Evolutionary conservation across 2,329 filamentous ascomycete species (phyloP).

Genomic region (Microdochium bolleyi): DNA sequence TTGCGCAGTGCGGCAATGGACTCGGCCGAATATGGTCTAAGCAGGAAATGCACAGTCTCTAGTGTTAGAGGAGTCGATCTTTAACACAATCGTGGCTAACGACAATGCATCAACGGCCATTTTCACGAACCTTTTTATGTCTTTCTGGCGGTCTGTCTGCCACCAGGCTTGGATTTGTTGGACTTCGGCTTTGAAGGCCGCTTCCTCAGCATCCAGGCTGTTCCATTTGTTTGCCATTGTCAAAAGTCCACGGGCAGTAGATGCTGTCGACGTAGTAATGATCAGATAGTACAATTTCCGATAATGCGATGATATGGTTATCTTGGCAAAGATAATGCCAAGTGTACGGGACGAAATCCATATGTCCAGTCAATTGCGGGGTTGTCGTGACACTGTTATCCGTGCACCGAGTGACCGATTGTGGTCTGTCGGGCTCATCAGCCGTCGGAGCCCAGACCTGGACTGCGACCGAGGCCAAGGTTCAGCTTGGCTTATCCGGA

Average conservation of each 20-base stretch:
- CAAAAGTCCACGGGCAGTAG: background rate
- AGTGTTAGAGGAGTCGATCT: background rate
- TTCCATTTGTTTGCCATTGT: constrained; percentile 5
- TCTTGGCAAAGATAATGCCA: background rate
- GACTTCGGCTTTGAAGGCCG: constrained; percentile 5
- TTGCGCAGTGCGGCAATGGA: constrained; percentile 7
- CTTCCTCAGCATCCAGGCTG: constrained; percentile 3
- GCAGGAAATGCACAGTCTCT: background rate
- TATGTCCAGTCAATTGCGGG: background rate
- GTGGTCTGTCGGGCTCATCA: background rate
- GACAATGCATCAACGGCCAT: background rate
- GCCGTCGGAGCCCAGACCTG: background rate
- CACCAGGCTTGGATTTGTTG: constrained; percentile 5
- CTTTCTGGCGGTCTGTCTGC: constrained; percentile 7
- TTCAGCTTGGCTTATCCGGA: background rate
- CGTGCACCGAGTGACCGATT: background rate
- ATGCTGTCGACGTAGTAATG: background rate
- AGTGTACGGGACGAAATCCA: background rate
- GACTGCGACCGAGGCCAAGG: background rate
- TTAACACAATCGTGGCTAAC: background rate
- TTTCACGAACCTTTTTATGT: constrained; percentile 5
- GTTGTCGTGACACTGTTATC: background rate
- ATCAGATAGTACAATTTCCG: background rate
- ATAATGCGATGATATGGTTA: background rate
- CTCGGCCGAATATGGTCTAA: constrained; percentile 4